phyloP scores from a whole-genome alignment of 2,329 filamentous ascomycete genomes.

The Fusarium palustre region DNA sequence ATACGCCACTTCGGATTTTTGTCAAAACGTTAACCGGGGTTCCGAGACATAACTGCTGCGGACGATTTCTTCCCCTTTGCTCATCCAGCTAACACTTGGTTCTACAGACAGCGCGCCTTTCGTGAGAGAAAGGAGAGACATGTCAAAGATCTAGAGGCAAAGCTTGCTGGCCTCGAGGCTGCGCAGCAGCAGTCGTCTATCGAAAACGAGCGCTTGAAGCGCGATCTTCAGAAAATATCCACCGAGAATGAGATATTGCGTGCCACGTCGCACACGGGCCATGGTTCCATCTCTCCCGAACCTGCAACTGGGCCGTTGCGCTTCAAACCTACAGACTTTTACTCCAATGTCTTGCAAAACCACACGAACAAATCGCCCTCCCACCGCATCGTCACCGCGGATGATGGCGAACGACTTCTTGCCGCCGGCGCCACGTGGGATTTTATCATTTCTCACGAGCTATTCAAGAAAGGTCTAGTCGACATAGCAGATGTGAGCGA shows the following conservation, averaged over 20 bases:
- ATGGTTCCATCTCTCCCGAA: constrained; percentile 57
- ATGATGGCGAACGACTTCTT: constrained; percentile 75
- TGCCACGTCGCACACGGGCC: constrained; percentile 71
- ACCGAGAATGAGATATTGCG: constrained; percentile 95
- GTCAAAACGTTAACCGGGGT: background rate
- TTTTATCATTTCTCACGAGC: constrained; percentile 81
- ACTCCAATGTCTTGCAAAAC: constrained; percentile 70
- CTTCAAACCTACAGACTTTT: constrained; percentile 80
- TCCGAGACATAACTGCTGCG: background rate
- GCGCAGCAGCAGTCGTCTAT: constrained; percentile 77
- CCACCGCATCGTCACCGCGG: constrained; percentile 75
- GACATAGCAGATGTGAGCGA: constrained; percentile 87
- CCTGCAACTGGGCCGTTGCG: constrained; percentile 75
- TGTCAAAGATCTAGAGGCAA: constrained; percentile 91
- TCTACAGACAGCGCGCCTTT: constrained; percentile 86
- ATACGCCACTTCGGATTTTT: background rate
- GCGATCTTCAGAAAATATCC: constrained; percentile 82
- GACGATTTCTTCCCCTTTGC: background rate
- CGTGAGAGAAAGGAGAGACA: constrained; percentile 95
- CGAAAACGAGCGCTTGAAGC: constrained; percentile 89
- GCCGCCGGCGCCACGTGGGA: constrained; percentile 89
- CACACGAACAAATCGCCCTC: constrained; percentile 72
- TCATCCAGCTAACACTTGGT: constrained; percentile 28
- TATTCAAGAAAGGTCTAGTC: constrained; percentile 81
- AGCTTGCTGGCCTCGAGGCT: constrained; percentile 81